These are phyloP conservation scores for Wickerhamiella qilinensis DNA, from an alignment of 805 yeast species.

Conservation along the genomic window DNA sequence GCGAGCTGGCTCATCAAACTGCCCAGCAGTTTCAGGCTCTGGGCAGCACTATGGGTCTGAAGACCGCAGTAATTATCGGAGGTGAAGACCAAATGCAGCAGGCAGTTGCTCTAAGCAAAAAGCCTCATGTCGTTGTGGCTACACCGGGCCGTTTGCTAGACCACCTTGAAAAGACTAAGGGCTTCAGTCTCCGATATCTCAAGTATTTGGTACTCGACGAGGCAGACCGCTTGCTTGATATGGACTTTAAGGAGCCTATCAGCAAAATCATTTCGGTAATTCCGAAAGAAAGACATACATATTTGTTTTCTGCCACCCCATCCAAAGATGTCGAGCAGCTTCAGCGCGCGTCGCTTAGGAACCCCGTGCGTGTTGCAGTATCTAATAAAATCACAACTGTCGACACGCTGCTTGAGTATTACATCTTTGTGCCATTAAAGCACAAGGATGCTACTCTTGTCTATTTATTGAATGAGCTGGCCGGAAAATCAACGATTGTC, in stretches of 20 bases:
- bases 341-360: constrained; percentile 77
- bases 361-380: constrained; percentile 86
- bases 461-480: constrained; percentile 63
- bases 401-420: constrained; percentile 75
- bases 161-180: constrained; percentile 83
- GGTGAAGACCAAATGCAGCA: constrained; percentile 99
- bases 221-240: constrained; percentile 87
- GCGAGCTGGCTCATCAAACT: constrained; percentile 43
- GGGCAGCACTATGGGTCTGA: constrained; percentile 83
- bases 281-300: constrained; percentile 66
- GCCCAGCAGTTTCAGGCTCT: constrained; percentile 90
- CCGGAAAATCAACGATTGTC: constrained; percentile 75
- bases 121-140: constrained; percentile 89
- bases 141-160: constrained; percentile 86
- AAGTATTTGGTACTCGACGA: constrained; percentile 88
- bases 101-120: constrained; percentile 81
- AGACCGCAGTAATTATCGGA: constrained; percentile 80
- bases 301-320: constrained; percentile 91
- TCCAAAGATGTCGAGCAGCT: constrained; percentile 87
- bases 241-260: constrained; percentile 92
- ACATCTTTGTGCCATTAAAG: constrained; percentile 85
- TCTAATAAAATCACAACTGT: constrained; percentile 83
- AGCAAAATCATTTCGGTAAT: constrained; percentile 72
- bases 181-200: constrained; percentile 63
- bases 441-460: constrained; percentile 78